Percentiles rank a stretch among this genome's conserved stretches.
phyloP scores from a whole-genome alignment of 192 early-diverging fungal species.

The Coemansia sp. region DNA sequence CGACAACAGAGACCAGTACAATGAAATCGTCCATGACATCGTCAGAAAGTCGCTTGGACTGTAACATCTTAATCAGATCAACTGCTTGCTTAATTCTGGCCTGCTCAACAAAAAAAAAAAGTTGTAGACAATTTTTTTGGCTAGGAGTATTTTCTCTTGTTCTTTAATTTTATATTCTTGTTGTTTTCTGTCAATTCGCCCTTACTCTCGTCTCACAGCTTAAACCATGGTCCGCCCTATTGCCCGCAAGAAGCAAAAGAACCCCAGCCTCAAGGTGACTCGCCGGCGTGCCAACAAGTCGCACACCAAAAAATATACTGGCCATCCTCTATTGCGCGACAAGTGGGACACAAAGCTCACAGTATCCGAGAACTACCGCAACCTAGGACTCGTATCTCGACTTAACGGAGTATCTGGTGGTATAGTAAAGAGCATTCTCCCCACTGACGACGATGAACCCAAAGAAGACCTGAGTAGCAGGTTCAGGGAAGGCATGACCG shows the following conservation, averaged over 20 bases:
- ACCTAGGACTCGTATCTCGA: conserved; percentile 67
- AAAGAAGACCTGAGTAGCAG: conserved; percentile 8
- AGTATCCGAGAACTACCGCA: conserved; percentile 71
- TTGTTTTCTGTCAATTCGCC: neutral
- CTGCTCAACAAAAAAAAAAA: neutral
- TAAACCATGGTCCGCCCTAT: conserved; percentile 65
- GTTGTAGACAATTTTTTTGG: neutral
- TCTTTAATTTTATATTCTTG: neutral
- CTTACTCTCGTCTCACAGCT: conserved; percentile 2
- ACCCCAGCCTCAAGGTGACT: conserved; percentile 62
- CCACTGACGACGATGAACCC: conserved; percentile 19
- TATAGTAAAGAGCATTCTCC: conserved; percentile 23
- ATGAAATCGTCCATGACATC: conserved; percentile 75
- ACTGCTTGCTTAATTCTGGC: neutral
- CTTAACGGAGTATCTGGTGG: conserved; percentile 71
- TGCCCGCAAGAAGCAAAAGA: conserved; percentile 67
- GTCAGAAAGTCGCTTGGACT: conserved; percentile 80
- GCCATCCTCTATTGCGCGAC: conserved; percentile 63
- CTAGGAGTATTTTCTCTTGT: conserved; percentile 6
- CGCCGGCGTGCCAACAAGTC: conserved; percentile 67
- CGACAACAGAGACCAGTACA: conserved; percentile 78
- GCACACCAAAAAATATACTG: conserved; percentile 60
- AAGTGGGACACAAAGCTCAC: conserved; percentile 73
- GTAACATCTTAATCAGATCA: conserved; percentile 32
- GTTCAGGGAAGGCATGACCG: conserved; percentile 36